Conservation (phyloP, 305 asterid species). For the Rubia peregrina region DNA sequence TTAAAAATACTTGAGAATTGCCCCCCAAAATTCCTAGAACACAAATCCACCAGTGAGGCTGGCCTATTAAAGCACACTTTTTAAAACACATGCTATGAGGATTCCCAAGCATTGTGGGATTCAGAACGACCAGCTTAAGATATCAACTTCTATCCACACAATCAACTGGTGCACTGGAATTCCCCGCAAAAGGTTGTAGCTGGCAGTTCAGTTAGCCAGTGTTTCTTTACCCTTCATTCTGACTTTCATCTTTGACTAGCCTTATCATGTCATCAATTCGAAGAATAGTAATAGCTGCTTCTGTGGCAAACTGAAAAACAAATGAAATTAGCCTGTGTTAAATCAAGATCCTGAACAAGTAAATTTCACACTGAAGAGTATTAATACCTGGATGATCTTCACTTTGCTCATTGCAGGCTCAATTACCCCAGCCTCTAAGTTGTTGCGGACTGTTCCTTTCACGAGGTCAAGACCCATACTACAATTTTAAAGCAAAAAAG, state of each 20-base stretch:
- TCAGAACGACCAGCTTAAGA: conserved; percentile 1
- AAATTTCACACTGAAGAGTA: neutral
- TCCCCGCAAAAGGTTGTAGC: neutral
- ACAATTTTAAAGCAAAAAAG: conserved; percentile 19
- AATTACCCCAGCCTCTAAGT: conserved; percentile 88
- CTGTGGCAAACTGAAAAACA: conserved; percentile 81
- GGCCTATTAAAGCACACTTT: neutral
- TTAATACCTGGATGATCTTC: conserved; percentile 78
- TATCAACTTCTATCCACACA: conserved; percentile 3
- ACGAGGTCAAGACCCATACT: conserved; percentile 93
- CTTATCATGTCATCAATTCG: conserved; percentile 96
- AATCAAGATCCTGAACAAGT: neutral
- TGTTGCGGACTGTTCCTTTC: conserved; percentile 71
- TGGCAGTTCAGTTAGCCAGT: neutral
- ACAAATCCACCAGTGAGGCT: neutral
- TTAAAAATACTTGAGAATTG: neutral
- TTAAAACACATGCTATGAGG: neutral
- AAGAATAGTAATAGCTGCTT: conserved; percentile 93
- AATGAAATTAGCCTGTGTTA: neutral
- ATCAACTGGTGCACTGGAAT: neutral
- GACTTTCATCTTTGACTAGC: conserved; percentile 80
- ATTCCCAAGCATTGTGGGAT: neutral
- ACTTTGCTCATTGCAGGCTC: conserved; percentile 99
- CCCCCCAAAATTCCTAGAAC: neutral
- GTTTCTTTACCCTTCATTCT: conserved; percentile 29